These are phyloP conservation scores for Lactarius akahatsu DNA, from an alignment of 768 basidiomycete species.

Conservation along the genomic window DNA sequence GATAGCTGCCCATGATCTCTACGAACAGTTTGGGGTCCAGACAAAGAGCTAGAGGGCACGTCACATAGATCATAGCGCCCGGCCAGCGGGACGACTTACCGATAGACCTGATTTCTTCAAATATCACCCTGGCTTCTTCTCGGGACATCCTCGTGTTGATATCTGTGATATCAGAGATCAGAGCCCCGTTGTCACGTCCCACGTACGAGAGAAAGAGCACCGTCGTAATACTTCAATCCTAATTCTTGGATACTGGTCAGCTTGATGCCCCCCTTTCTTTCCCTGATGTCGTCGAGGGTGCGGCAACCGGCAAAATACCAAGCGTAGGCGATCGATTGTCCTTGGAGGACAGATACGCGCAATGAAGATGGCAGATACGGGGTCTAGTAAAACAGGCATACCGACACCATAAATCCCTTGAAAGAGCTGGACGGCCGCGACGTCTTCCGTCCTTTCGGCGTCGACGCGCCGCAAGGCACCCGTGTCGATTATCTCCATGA, in stretches of 20 bases:
- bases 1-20: slow-evolving; percentile 90
- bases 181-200: background rate
- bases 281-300: slow-evolving; percentile 69
- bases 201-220: slow-evolving; percentile 38
- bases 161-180: slow-evolving; percentile 41
- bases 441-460: slow-evolving; percentile 66
- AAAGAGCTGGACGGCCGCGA: slow-evolving; percentile 56
- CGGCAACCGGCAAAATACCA: slow-evolving; percentile 80
- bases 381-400: slow-evolving; percentile 36
- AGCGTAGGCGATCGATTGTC: slow-evolving; percentile 60
- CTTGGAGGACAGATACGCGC: slow-evolving; percentile 36
- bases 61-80: background rate
- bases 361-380: background rate
- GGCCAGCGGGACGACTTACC: slow-evolving; percentile 43
- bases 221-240: slow-evolving; percentile 68
- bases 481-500: slow-evolving; percentile 77
- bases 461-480: slow-evolving; percentile 67
- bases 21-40: slow-evolving; percentile 72
- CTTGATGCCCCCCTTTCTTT: slow-evolving; percentile 59
- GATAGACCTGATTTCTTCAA: slow-evolving; percentile 65
- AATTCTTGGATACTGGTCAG: slow-evolving; percentile 61
- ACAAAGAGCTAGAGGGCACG: slow-evolving; percentile 50
- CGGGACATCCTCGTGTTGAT: slow-evolving; percentile 86
- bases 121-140: slow-evolving; percentile 72
- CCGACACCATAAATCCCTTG: slow-evolving; percentile 88